phyloP scores from a whole-genome alignment of 495 filamentous ascomycete genomes.

The Aspergillus panamensis region DNA sequence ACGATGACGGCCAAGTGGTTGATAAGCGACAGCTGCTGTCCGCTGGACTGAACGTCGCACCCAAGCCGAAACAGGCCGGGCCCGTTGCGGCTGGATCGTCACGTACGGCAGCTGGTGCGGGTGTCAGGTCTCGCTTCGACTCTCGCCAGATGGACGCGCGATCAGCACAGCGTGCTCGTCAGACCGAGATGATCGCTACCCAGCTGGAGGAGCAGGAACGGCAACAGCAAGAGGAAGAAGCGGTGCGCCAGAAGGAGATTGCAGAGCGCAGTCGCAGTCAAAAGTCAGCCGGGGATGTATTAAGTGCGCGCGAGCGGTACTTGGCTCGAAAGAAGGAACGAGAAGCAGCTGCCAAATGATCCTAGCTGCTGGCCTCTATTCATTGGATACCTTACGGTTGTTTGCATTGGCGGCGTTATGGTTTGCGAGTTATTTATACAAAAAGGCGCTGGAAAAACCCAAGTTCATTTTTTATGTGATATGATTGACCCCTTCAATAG shows the following conservation, averaged over 20 bases:
- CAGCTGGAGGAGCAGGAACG: conserved; percentile 69
- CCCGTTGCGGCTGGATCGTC: conserved; percentile 31
- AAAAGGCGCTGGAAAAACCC: neutral
- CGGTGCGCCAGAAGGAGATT: conserved; percentile 59
- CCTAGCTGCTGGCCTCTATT: conserved; percentile 1
- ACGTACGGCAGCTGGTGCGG: conserved; percentile 27
- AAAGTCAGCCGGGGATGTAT: conserved; percentile 76
- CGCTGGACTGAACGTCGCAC: conserved; percentile 79
- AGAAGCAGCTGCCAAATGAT: conserved; percentile 47
- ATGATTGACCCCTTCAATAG: neutral
- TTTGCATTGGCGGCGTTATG: conserved; percentile 14
- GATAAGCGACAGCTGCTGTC: conserved; percentile 88
- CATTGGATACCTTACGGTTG: neutral
- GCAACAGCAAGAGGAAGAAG: conserved; percentile 72
- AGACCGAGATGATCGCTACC: conserved; percentile 78
- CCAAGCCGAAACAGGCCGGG: conserved; percentile 49
- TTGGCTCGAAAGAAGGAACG: conserved; percentile 77
- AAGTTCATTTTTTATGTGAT: neutral
- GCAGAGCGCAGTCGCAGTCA: conserved; percentile 70
- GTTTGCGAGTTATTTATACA: neutral
- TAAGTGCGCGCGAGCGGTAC: conserved; percentile 82
- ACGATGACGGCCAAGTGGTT: conserved; percentile 91
- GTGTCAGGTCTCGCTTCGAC: conserved; percentile 29
- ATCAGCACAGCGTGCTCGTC: conserved; percentile 65
- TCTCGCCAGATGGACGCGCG: conserved; percentile 43